Base-by-base conservation (phyloP, 1,284 basidiomycete genomes). In the Kalmanozyma brasiliensis region DNA sequence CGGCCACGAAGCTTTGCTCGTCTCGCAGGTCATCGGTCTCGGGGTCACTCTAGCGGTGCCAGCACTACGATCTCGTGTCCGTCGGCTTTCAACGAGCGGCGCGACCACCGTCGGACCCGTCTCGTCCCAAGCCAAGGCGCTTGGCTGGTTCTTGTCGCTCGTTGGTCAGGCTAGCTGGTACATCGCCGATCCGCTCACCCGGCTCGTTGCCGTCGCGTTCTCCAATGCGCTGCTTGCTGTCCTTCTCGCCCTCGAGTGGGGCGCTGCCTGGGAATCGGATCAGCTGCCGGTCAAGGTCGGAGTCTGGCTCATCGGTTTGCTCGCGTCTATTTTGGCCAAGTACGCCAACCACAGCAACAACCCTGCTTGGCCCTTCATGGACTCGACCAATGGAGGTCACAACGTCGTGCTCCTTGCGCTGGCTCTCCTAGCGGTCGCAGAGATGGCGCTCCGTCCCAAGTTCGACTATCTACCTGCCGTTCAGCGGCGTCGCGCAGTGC, bases 341-440 rank as follows among this genome's bases (percentile, higher is more conserved):
- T 79, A 79, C 38, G 66, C 59, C 35, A 79, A 79, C 34, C 76
- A 79, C 63, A 76, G 75, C 64, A 81, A 81, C 52, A 76, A 74
- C 22, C 79, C 79, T 4, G 62, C 74, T 8, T 80, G 78, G 78
- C 73, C 75, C 2, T 75, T 73, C 24, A 61, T 81, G 60, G 53
- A 77, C 29, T 55, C 58, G 17, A 68, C 60, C 16, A 81, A 80
- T n/a, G 78, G 78, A 38, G 79, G 78, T 3, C 49, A 52, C 40
- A 77, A 80, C n/a, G 42, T 35, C 1, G 3, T 69, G 2, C 60
- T 66, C 8, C 66, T 81, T 16, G 34, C 35, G 0, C 20, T 81
- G 8, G 78, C 57, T 16, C 19, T 43, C 2, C 6, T 72, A 16
- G 56, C 65, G n/a, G 44, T 69, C 8, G 32, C 51, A 4, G 74